Conservation (phyloP, 2,329 filamentous ascomycete genomes). For the Beauveria brongniartii region DNA sequence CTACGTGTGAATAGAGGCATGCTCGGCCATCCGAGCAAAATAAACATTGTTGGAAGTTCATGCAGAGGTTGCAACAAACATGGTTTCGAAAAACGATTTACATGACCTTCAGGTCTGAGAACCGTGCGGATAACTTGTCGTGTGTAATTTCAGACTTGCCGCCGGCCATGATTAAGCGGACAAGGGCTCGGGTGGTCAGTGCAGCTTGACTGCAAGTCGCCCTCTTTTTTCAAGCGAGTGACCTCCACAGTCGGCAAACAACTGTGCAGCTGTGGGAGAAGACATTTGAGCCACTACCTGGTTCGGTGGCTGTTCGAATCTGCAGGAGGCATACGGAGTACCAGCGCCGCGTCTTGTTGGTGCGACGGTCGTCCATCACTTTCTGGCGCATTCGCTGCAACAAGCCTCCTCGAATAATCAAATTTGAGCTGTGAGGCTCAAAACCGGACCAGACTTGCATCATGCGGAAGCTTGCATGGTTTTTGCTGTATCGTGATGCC, state of each 20-base stretch:
- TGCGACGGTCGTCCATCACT: background rate
- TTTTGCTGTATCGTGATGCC: background rate
- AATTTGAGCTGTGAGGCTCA: background rate
- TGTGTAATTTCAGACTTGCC: background rate
- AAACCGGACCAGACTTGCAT: background rate
- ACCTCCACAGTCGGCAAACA: background rate
- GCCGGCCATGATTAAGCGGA: background rate
- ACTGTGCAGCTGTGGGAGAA: background rate
- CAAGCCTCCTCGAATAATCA: background rate
- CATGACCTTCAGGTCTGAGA: too few species aligned
- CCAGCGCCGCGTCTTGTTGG: background rate
- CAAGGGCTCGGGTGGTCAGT: background rate
- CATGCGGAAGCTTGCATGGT: background rate
- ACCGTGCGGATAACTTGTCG: background rate
- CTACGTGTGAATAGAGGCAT: background rate
- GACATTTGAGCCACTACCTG: background rate
- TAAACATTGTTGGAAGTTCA: background rate
- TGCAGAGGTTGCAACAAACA: too few species aligned
- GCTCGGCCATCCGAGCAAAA: too few species aligned
- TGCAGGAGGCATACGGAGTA: background rate
- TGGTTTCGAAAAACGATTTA: too few species aligned
- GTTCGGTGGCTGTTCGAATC: background rate
- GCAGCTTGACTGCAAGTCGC: background rate
- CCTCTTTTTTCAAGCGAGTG: background rate
- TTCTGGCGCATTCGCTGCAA: background rate